Evolutionary conservation across 2,329 filamentous ascomycete species (phyloP).

Genomic region (Pyrenochaeta sp.): DNA sequence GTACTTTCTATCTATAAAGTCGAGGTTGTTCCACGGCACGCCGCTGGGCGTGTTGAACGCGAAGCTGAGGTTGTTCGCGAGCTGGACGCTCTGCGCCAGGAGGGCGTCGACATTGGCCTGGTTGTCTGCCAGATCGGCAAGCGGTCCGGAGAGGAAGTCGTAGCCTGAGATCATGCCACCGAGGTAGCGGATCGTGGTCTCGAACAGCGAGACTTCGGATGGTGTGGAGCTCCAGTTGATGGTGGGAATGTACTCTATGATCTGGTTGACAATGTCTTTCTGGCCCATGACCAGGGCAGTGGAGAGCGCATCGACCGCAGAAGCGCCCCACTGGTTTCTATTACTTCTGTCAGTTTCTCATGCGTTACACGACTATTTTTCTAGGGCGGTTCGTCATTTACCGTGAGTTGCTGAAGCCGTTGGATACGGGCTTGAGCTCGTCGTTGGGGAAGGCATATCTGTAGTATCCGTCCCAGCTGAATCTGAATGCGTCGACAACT

Average conservation of each 20-base stretch:
- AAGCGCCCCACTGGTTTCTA: conserved; percentile 86
- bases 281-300: conserved; percentile 82
- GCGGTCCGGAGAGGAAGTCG: conserved; percentile 75
- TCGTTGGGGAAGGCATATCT: conserved; percentile 80
- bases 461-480: conserved; percentile 62
- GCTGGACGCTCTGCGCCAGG: conserved; percentile 69
- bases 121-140: conserved; percentile 59
- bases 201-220: conserved; percentile 75
- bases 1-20: conserved; percentile 61
- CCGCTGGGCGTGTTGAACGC: conserved; percentile 80
- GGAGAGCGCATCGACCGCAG: conserved; percentile 79
- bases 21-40: conserved; percentile 74
- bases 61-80: conserved; percentile 77
- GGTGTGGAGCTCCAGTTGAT: conserved; percentile 73
- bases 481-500: conserved; percentile 43
- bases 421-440: conserved; percentile 73
- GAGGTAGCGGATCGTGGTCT: conserved; percentile 89
- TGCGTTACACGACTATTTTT: no score
- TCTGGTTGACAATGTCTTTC: conserved; percentile 70
- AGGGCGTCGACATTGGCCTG: conserved; percentile 63
- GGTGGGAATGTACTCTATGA: conserved; percentile 72
- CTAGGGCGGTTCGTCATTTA: conserved; percentile 46
- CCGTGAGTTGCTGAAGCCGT: conserved; percentile 73
- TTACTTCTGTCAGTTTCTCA: neutral
- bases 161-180: conserved; percentile 80